Evolutionary conservation across 2,329 filamentous ascomycete genomes (phyloP), one percentile per base, ranked within the genome.

Genomic region (Arthroderma sp.): DNA sequence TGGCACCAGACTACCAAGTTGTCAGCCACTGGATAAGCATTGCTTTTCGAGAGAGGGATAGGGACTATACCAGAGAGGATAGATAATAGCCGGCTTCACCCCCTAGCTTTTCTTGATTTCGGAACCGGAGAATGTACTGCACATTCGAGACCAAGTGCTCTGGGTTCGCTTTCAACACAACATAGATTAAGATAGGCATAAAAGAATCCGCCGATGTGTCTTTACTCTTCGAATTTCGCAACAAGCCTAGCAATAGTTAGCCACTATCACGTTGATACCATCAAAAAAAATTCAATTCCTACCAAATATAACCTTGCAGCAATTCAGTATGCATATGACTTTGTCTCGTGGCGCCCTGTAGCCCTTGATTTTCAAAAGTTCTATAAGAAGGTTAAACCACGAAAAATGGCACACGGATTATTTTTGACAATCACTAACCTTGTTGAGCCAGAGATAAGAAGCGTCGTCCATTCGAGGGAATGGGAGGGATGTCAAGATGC

Each of bases 251-350:
- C 8, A 30, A 34, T 33, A 31, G 9, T 61, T 50, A 61, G 51
- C 8, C 15, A 3, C 15, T 22, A 22, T 22, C 15, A 22, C 15
- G 36, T 7, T 36, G 36, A 9, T 22, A 22, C 15, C n/a, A 22
- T 10, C 8, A 29, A 33, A 29, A 29, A 2, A 22, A 2, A 2
- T 22, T 22, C 15, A 22, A 3, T 15, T 55, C 73, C 53, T 64
- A 86, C 84, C 91, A 63, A 98, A 96, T 51, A 98, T 96, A 50
- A 98, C 93, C 66, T 98, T 98, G 76, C 91, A 98, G 67, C 88
- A 95, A 65, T 98, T 98, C 45, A 98, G 69, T 38, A 96, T 86
- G 62, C 91, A 98, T 41, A 98, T 96, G 45, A 98, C 91, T 65
- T 98, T 98, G 69, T 98, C 91, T 55, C 91, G 73, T 3, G 91